Evolutionary conservation across 306 rosid species (phyloP), one percentile per base, ranked within the genome.

Genomic region (Dalbergia oliveri): DNA sequence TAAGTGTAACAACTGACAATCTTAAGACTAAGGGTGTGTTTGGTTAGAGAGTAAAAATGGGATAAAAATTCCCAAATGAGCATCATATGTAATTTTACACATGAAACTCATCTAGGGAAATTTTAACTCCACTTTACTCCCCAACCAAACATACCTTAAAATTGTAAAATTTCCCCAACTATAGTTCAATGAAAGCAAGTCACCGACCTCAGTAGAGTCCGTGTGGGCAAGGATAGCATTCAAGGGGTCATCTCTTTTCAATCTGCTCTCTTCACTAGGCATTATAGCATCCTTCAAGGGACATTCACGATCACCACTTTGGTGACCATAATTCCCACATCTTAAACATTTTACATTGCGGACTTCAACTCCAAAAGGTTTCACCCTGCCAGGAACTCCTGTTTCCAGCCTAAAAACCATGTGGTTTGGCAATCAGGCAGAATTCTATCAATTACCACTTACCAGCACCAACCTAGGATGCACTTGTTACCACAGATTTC

Each of bases 251-350:
- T 95, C 98, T 87, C 99, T 93, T 85, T 90, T 91, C 84, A 95
- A 77, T 79, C 99, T 88, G 73, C 78, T 91, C 87, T 95, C 90
- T 84, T 95, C 99, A 49, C 63, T 93, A 37, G 97, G 97, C 99
- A 93, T 95, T 84, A 95, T 88, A 56, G 67, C 93, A 79, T 95
- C 99, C 90, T 91, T 95, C 85, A 95, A 82, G 3, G 97, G 97
- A 84, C 99, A 95, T 79, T 95, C 99, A 63, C 97, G 97, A 79
- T 95, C 96, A 56, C 99, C 99, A 83, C 99, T 93, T 89, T 95
- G 98, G 89, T 95, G 99, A 71, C 97, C 99, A 86, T 72, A 87
- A 39, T 33, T 86, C 65, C 98, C 99, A 82, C 99, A 95, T 83
- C 99, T 90, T 54, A 93, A 84, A 78, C 98, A 95, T 86, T 90